Evolutionary conservation across 2,329 filamentous ascomycete species (phyloP).

Genomic region (Venturia carpophila): DNA sequence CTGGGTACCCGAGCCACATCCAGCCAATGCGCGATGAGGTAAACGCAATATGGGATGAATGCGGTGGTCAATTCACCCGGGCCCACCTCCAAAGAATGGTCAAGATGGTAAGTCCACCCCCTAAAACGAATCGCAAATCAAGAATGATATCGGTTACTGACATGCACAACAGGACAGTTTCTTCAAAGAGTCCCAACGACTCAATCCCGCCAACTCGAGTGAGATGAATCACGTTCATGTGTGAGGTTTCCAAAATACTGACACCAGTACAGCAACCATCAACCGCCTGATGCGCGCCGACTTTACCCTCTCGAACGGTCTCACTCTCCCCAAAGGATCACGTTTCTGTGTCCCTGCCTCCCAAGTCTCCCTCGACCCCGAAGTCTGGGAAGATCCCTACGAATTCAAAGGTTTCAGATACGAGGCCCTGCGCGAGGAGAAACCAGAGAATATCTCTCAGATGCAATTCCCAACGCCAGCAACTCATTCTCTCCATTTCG

Average conservation of each 20-base stretch:
- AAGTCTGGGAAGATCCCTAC: neutral
- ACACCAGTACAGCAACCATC: neutral
- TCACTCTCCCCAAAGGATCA: neutral
- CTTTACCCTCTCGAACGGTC: neutral
- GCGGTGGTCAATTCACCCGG: neutral
- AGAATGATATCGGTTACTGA: neutral
- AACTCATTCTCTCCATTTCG: neutral
- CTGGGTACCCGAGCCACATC: neutral
- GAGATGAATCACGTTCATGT: no score
- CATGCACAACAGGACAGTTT: neutral
- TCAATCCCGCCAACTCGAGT: slow-evolving; percentile 2
- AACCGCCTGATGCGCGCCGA: neutral
- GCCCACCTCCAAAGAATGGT: slow-evolving; percentile 6
- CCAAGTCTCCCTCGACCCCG: slow-evolving; percentile 1
- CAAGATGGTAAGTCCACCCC: neutral
- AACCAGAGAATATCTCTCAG: slow-evolving; percentile 5
- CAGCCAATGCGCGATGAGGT: slow-evolving; percentile 1
- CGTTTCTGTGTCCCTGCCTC: slow-evolving; percentile 3
- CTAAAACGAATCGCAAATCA: neutral
- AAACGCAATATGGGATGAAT: neutral
- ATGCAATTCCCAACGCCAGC: slow-evolving; percentile 9
- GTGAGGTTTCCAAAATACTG: neutral
- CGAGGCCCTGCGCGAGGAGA: neutral
- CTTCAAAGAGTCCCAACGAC: slow-evolving; percentile 7
- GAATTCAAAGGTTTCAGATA: slow-evolving; percentile 1